These are phyloP conservation scores for Albizia julibrissin DNA, from an alignment of 306 rosid genomes.

Conservation along the genomic window DNA sequence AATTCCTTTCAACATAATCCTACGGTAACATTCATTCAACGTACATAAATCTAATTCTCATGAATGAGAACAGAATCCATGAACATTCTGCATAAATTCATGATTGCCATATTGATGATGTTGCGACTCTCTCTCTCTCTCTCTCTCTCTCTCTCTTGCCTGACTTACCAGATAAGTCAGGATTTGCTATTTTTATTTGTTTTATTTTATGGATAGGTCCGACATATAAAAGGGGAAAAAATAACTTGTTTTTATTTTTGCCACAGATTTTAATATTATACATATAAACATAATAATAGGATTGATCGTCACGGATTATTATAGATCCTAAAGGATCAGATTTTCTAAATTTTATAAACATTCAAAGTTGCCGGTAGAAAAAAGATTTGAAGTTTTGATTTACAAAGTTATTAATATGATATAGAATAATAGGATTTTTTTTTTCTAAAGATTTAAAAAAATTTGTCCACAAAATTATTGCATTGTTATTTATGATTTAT, in stretches of 20 bases:
- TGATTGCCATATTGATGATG: slow-evolving; percentile 1
- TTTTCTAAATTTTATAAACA: no score
- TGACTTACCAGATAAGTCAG: background rate
- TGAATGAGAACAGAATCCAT: background rate
- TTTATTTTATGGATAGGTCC: background rate
- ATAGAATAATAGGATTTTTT: no score
- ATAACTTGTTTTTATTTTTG: background rate
- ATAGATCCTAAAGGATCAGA: background rate
- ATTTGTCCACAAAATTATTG: background rate
- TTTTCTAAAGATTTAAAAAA: no score
- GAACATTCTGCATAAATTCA: slow-evolving; percentile 7
- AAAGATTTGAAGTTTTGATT: no score
- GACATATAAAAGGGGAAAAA: background rate
- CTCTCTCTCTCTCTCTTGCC: background rate
- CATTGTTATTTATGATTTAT: background rate
- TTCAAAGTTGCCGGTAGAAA: no score
- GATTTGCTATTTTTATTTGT: background rate
- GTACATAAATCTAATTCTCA: background rate
- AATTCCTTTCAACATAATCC: background rate
- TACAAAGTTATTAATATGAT: no score
- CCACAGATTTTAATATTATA: background rate
- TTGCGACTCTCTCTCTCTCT: background rate
- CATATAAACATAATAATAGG: background rate
- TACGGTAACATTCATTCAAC: background rate
- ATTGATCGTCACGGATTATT: background rate